These are phyloP conservation scores for Gentiana straminea DNA, from an alignment of 257 asterid species.

Conservation along the genomic window DNA sequence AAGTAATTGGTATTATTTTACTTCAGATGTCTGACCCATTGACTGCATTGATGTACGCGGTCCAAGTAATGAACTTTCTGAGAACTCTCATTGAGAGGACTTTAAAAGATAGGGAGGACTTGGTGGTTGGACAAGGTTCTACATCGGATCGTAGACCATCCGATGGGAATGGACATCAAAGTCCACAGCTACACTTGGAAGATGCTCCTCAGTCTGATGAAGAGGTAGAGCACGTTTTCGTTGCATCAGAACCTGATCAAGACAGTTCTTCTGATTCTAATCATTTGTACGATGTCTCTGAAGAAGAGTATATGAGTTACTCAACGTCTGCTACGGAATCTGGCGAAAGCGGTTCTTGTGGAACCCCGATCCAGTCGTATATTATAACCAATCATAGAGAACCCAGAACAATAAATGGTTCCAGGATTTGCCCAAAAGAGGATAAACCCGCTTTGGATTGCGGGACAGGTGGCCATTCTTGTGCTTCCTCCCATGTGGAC, in stretches of 20 bases:
- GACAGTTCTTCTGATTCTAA: slow-evolving; percentile 33
- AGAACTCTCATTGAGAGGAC: slow-evolving; percentile 78
- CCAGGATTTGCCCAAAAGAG: slow-evolving; percentile 18
- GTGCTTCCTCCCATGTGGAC: slow-evolving; percentile 20
- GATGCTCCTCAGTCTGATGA: slow-evolving; percentile 20
- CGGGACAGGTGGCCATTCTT: slow-evolving; percentile 27
- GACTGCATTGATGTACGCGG: slow-evolving; percentile 91
- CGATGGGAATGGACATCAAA: slow-evolving; percentile 53
- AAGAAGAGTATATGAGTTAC: slow-evolving; percentile 44
- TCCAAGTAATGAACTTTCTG: slow-evolving; percentile 38
- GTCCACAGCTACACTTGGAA: slow-evolving; percentile 23
- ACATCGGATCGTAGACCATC: slow-evolving; percentile 33
- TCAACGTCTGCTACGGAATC: slow-evolving; percentile 46
- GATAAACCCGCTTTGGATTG: not conserved
- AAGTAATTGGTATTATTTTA: not conserved
- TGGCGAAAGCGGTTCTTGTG: slow-evolving; percentile 22
- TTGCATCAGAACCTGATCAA: slow-evolving; percentile 29
- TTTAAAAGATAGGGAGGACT: slow-evolving; percentile 55
- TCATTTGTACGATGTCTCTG: slow-evolving; percentile 24
- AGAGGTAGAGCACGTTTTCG: slow-evolving; percentile 19
- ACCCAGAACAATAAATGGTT: slow-evolving; percentile 10
- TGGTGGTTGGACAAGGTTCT: slow-evolving; percentile 35
- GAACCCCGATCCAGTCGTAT: slow-evolving; percentile 26
- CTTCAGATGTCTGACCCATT: slow-evolving; percentile 82
- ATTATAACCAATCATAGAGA: slow-evolving; percentile 14